These are phyloP conservation scores for Penicillium hordei DNA, from an alignment of 2,329 filamentous ascomycete genomes.

Conservation along the genomic window DNA sequence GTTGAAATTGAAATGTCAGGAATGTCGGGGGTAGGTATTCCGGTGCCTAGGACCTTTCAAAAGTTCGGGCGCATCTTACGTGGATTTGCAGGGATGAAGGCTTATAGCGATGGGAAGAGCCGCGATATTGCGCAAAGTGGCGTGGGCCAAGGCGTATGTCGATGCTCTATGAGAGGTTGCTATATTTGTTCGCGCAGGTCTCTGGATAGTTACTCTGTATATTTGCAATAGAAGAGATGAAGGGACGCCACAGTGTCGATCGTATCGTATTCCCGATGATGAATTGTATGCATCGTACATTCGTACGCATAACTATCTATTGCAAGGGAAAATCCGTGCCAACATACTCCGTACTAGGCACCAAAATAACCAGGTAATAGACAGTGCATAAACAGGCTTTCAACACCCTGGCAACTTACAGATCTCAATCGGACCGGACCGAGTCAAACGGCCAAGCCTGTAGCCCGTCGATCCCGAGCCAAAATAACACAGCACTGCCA, in stretches of 20 bases:
- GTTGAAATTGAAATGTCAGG: background rate
- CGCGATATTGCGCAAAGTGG: background rate
- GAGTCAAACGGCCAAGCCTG: slow-evolving; percentile 5
- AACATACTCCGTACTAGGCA: background rate
- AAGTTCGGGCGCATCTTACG: background rate
- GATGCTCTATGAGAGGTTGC: background rate
- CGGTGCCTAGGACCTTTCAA: background rate
- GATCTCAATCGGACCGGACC: slow-evolving; percentile 12
- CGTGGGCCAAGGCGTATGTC: background rate
- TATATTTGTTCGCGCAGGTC: slow-evolving; percentile 1
- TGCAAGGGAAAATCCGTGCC: background rate
- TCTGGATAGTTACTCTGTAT: background rate
- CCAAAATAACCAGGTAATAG: background rate
- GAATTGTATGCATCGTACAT: background rate
- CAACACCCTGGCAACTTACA: background rate
- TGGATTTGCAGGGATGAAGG: background rate
- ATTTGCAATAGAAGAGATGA: background rate
- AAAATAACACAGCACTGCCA: slow-evolving; percentile 7
- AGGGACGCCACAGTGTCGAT: background rate
- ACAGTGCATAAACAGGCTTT: background rate
- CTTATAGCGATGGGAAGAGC: background rate
- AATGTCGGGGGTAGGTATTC: background rate
- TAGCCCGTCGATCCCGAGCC: slow-evolving; percentile 9
- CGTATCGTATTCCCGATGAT: background rate
- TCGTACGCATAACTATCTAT: background rate